phyloP scores from a whole-genome alignment of 2,329 filamentous ascomycete species.

The Colletotrichum shisoi region DNA sequence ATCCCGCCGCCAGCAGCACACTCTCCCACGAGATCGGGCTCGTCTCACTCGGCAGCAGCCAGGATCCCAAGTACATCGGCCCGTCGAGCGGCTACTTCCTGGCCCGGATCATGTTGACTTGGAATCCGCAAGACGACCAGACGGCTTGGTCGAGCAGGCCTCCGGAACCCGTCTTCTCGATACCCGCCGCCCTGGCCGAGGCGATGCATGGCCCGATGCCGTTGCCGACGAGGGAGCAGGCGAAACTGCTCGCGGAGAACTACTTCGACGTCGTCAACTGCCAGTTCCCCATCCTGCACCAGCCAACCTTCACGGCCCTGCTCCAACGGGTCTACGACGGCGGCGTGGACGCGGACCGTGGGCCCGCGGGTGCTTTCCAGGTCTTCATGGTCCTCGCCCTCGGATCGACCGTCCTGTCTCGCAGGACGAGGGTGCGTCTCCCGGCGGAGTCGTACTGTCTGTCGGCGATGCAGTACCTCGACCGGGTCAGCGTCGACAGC shows the following conservation, averaged over 20 bases:
- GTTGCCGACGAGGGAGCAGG: slow-evolving; percentile 48
- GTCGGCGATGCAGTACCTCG: slow-evolving; percentile 56
- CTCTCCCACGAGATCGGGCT: slow-evolving; percentile 62
- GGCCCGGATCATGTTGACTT: slow-evolving; percentile 57
- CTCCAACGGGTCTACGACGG: slow-evolving; percentile 48
- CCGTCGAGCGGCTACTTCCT: slow-evolving; percentile 65
- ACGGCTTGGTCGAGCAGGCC: slow-evolving; percentile 17
- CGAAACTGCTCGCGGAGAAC: slow-evolving; percentile 52
- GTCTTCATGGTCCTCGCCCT: slow-evolving; percentile 63
- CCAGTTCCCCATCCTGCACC: slow-evolving; percentile 60
- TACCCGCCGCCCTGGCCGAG: slow-evolving; percentile 47
- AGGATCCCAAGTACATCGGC: slow-evolving; percentile 61
- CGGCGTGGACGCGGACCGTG: slow-evolving; percentile 39
- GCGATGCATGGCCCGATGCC: slow-evolving; percentile 47
- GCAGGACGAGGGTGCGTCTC: slow-evolving; percentile 53
- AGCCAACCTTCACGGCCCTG: slow-evolving; percentile 50
- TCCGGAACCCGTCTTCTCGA: slow-evolving; percentile 17
- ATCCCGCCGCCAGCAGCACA: slow-evolving; percentile 40
- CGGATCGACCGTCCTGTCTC: slow-evolving; percentile 55
- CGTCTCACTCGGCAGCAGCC: slow-evolving; percentile 57
- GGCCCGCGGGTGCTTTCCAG: slow-evolving; percentile 53
- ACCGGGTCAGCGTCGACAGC: slow-evolving; percentile 57
- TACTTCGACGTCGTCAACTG: slow-evolving; percentile 60
- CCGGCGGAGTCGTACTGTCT: slow-evolving; percentile 59
- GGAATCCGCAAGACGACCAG: slow-evolving; percentile 45